Base-by-base conservation (phyloP, 2,329 filamentous ascomycete genomes). In the Aureobasidium sp. region DNA sequence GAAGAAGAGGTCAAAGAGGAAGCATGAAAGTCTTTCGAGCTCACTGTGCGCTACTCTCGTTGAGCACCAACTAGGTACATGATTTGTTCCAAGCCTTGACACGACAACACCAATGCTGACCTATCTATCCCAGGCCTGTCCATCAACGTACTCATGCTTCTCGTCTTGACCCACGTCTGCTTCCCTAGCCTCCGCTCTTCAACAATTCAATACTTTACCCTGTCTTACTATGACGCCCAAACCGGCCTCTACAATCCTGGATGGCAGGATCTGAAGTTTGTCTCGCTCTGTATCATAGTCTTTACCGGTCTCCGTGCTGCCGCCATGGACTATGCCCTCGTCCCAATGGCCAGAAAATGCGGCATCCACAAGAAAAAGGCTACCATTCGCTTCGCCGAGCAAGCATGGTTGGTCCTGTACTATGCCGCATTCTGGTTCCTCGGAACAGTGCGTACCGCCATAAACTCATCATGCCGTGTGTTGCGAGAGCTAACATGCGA, bases 371-470 rank as follows among this genome's bases (percentile, higher is more conserved):
- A 87, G 71, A 81, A 80, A 71, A 97, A 96, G 77, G 85, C 85
- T 50, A 78, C 88, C 63, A 84, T 90, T 53, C 84, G 94, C 62
- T 96, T 97, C 76, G 91, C 91, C 64, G 94, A 99, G 77, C 94
- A 99, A 77, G 90, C 87, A 50, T 97, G 93, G 90, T 80, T 96
- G 71, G 77, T 95, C 61, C 75, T 94, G 48, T 97, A 97, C 77
- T 93, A 93, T 74, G 78, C 78, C 49, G 78, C 87, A 61, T 93
- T 92, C 72, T 97, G 91, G 89, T 81, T 85, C 13, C 78, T 93
- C 64, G 94, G 94, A 67, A 82, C 95, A 48, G 64, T 65, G 41
- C 42, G 62, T 55, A 39, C 9, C 10, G 14, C 8, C 27, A 29
- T 21, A n/a, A 21, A 5, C 25, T 6, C 9, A 32, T 9, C 14